phyloP scores from a whole-genome alignment of 2,329 filamentous ascomycete genomes.

The Cladosporium sp. region DNA sequence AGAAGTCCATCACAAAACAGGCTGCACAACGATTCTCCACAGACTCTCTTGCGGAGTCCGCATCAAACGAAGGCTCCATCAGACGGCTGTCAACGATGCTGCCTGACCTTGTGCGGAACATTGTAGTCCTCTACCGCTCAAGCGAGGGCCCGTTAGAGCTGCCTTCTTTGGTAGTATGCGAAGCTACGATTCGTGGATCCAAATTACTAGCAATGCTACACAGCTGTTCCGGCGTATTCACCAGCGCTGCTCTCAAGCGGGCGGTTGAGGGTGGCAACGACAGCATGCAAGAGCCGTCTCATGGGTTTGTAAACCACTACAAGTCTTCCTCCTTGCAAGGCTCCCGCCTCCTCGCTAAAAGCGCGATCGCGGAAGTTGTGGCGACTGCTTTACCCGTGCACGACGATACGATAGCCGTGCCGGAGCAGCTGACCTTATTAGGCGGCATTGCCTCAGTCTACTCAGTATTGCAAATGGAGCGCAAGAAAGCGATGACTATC shows the following conservation, averaged over 20 bases:
- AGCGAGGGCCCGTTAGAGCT: constrained; percentile 63
- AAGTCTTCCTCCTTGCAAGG: constrained; percentile 6
- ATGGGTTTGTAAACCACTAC: constrained; percentile 1
- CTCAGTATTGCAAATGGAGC: constrained; percentile 73
- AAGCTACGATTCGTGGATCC: constrained; percentile 72
- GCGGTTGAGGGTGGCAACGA: constrained; percentile 37
- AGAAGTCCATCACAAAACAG: constrained; percentile 31
- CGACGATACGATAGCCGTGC: constrained; percentile 39
- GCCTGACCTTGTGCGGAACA: constrained; percentile 74
- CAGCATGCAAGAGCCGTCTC: not conserved
- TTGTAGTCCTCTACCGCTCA: constrained; percentile 71
- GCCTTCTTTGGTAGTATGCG: constrained; percentile 70
- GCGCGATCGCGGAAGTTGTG: constrained; percentile 29
- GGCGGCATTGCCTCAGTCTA: constrained; percentile 88
- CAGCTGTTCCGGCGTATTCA: constrained; percentile 64
- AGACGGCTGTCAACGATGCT: constrained; percentile 60
- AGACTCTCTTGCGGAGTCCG: constrained; percentile 11
- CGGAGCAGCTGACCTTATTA: constrained; percentile 65
- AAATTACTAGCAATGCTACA: constrained; percentile 70
- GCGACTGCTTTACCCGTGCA: constrained; percentile 29
- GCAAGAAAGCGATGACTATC: constrained; percentile 89
- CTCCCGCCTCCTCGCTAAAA: constrained; percentile 15
- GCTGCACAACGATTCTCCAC: constrained; percentile 29
- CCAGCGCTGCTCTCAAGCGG: constrained; percentile 56
- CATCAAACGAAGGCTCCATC: constrained; percentile 37